These are phyloP conservation scores for Cladosporium cucumerinum DNA, from an alignment of 2,329 filamentous ascomycete genomes.

Conservation along the genomic window DNA sequence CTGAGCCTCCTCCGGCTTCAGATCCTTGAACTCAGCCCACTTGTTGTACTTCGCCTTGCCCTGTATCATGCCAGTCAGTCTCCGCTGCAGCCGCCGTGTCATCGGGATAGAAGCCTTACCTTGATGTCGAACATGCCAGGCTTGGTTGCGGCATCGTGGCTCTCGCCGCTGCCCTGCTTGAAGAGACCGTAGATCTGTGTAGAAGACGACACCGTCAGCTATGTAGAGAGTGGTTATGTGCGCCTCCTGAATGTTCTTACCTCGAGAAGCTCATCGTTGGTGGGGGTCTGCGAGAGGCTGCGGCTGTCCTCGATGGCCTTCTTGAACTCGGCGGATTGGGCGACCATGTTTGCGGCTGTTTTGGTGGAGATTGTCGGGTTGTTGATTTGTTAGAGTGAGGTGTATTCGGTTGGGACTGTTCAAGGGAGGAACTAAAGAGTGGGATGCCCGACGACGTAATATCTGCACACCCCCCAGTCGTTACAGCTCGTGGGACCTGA, in stretches of 20 bases:
- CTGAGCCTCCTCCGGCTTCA: slow-evolving; percentile 66
- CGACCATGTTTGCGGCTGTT: slow-evolving; percentile 19
- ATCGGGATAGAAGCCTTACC: slow-evolving; percentile 43
- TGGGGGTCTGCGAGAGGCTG: slow-evolving; percentile 64
- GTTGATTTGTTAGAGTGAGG: neutral
- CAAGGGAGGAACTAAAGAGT: neutral
- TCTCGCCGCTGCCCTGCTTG: slow-evolving; percentile 44
- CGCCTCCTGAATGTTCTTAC: slow-evolving; percentile 29
- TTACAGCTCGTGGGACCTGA: neutral
- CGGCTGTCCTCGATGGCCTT: slow-evolving; percentile 66
- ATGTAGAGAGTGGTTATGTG: neutral
- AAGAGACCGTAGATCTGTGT: slow-evolving; percentile 54
- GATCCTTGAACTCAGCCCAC: slow-evolving; percentile 69
- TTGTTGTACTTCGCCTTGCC: slow-evolving; percentile 73
- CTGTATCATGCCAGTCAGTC: slow-evolving; percentile 11
- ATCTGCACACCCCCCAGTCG: slow-evolving; percentile 3
- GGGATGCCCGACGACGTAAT: slow-evolving; percentile 15
- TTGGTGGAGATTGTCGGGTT: neutral
- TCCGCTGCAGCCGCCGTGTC: neutral
- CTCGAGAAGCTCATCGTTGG: slow-evolving; percentile 62
- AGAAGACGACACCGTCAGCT: slow-evolving; percentile 16
- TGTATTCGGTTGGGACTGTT: slow-evolving; percentile 9
- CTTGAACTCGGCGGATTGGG: slow-evolving; percentile 67
- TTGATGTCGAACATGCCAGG: slow-evolving; percentile 71
- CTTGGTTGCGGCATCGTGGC: slow-evolving; percentile 39